These are phyloP conservation scores for Quercus tomentella DNA, from an alignment of 331 rosid species.

Conservation along the genomic window DNA sequence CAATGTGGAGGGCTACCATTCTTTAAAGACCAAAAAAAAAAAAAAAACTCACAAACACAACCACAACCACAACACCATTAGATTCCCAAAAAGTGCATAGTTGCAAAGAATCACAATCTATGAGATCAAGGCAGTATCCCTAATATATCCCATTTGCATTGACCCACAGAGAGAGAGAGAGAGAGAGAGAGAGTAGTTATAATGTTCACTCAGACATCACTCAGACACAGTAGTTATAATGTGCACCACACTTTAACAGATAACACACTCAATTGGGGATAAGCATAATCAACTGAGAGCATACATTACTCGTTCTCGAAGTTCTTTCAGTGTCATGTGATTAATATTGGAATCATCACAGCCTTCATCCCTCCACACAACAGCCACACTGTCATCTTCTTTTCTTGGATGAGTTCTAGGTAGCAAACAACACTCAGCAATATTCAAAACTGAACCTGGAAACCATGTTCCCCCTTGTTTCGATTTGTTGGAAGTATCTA, in stretches of 20 bases:
- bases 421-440: slow-evolving; percentile 75
- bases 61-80: not conserved
- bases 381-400: slow-evolving; percentile 38
- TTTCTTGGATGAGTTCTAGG: slow-evolving; percentile 46
- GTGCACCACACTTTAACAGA: not conserved
- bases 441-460: slow-evolving; percentile 61
- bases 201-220: no score
- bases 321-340: slow-evolving; percentile 58
- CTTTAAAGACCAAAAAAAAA: not conserved
- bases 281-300: slow-evolving; percentile 20
- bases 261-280: not conserved
- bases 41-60: not conserved
- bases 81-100: not conserved
- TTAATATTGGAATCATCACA: slow-evolving; percentile 47
- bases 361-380: slow-evolving; percentile 82
- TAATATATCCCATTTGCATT: not conserved
- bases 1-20: not conserved
- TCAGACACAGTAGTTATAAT: no score
- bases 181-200: no score
- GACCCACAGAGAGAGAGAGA: not conserved
- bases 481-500: slow-evolving; percentile 53
- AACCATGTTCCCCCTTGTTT: slow-evolving; percentile 68
- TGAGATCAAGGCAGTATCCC: not conserved
- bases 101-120: not conserved
- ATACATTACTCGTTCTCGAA: slow-evolving; percentile 75